Base-by-base conservation (phyloP, 169 alveolate species). In the Nephromyces sp. region DNA sequence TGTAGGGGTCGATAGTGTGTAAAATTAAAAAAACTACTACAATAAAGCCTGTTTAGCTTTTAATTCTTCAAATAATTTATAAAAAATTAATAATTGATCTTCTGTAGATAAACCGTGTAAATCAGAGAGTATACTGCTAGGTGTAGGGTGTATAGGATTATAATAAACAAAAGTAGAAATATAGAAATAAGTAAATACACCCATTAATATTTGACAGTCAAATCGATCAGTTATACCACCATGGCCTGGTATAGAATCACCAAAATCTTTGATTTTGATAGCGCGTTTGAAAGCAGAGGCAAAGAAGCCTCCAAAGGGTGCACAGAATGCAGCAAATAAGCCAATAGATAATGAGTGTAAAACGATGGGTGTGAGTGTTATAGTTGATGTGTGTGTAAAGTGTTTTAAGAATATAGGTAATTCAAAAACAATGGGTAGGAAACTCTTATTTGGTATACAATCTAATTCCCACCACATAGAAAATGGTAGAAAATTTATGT, bases 211-310 rank as follows among this genome's bases (percentile, higher is more conserved):
- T 82, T 96, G 98, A 68, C 99, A 97, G 87, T 97, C 99, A 87
- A 96, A 93, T 67, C 99, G 87, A 77, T 97, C 99, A 24, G 98
- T 94, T 30, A 96, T 81, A 6, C 99, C 99, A 0, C 99, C 99
- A 85, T 97, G 99, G 6, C 99, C 99, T 31, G 99, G 99, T 32
- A 97, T 97, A 24, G 95, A 73, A 51, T 94, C 92, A 3, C 98
- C 98, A 79, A 97, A 97, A 85, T 95, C 99, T 89, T 97, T 97
- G 52, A 97, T 93, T 70, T 92, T 90, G 34, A 95, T 84, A 25
- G 98, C 99, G 79, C 99, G 89, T 86, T 97, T 97, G 79, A 97
- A 87, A n/a, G 99, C 99, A 0, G 99, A 94, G 5, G 99, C 99
- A 66, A 97, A 93, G 81, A 97, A 96, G 6, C 99, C 99, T 35